These are phyloP conservation scores for Calonectria crousiana DNA, from an alignment of 2,329 filamentous ascomycete genomes.

Conservation along the genomic window DNA sequence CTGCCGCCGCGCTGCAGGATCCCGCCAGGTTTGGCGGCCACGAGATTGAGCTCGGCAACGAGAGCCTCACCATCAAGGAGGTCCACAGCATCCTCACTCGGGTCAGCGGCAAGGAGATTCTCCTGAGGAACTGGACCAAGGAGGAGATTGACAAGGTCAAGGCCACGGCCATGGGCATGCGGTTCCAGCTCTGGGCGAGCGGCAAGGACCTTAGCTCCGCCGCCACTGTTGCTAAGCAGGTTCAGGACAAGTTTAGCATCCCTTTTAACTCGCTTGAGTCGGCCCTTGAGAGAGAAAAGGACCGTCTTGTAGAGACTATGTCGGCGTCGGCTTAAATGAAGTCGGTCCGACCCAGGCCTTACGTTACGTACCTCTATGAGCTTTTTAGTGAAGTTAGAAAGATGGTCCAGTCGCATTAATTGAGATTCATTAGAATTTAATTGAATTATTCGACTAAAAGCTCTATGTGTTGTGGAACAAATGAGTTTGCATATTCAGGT, in stretches of 20 bases:
- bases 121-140: slow-evolving; percentile 26
- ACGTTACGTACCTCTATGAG: background rate
- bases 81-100: slow-evolving; percentile 42
- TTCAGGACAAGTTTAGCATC: slow-evolving; percentile 23
- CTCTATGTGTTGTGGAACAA: too few relatives aligned
- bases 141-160: slow-evolving; percentile 22
- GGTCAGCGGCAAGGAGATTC: slow-evolving; percentile 48
- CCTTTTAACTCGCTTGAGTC: slow-evolving; percentile 25
- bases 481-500: too few relatives aligned
- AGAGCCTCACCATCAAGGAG: slow-evolving; percentile 47
- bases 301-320: slow-evolving; percentile 18
- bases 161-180: background rate
- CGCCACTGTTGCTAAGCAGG: background rate
- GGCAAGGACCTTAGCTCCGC: slow-evolving; percentile 12
- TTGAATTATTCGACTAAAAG: too few relatives aligned
- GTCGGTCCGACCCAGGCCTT: background rate
- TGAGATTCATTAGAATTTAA: background rate
- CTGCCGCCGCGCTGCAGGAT: slow-evolving; percentile 46
- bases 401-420: background rate
- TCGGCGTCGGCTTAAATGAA: background rate
- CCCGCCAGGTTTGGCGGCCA: slow-evolving; percentile 45
- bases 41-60: slow-evolving; percentile 47
- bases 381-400: background rate
- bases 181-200: slow-evolving; percentile 30
- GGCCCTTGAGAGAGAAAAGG: slow-evolving; percentile 27